A percentile compares a stretch with the other conserved stretches of the same genome.
Evolutionary conservation across 208 protist genomes (phyloP).

Genomic region (Sergeia podlipaevii): DNA sequence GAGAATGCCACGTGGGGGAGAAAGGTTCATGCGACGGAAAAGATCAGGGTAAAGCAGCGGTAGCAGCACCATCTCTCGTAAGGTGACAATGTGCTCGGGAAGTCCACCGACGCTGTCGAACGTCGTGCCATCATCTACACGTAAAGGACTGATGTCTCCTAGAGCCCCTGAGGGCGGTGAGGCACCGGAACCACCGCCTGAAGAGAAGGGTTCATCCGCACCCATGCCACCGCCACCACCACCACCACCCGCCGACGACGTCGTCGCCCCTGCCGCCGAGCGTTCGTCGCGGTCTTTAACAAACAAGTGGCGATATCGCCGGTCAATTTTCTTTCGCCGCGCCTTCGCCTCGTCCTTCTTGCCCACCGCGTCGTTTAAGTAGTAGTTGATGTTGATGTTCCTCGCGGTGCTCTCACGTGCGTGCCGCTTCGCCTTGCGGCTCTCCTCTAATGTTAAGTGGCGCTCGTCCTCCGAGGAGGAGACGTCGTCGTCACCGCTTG

Average conservation of each 20-base stretch:
- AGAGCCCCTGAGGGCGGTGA: constrained; percentile 19
- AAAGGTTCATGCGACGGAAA: constrained; percentile 42
- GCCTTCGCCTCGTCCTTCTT: constrained; percentile 10
- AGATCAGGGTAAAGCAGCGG: constrained; percentile 76
- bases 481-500: constrained; percentile 17
- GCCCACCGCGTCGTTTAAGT: constrained; percentile 42
- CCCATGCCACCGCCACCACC: background rate
- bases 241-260: background rate
- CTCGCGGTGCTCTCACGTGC: constrained; percentile 46
- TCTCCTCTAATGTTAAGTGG: constrained; percentile 24
- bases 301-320: constrained; percentile 13
- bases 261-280: background rate
- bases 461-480: no score
- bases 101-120: constrained; percentile 84
- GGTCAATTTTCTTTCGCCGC: constrained; percentile 8
- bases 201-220: background rate
- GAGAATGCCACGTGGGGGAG: constrained; percentile 96
- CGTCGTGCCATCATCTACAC: constrained; percentile 47
- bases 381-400: constrained; percentile 73
- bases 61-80: constrained; percentile 83
- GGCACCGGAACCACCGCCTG: no score
- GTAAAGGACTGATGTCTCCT: constrained; percentile 67
- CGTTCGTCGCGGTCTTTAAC: background rate
- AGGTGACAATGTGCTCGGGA: constrained; percentile 62
- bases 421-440: constrained; percentile 21